Evolutionary conservation across 768 basidiomycete genomes (phyloP).

Genomic region (Termitomyces heimii): DNA sequence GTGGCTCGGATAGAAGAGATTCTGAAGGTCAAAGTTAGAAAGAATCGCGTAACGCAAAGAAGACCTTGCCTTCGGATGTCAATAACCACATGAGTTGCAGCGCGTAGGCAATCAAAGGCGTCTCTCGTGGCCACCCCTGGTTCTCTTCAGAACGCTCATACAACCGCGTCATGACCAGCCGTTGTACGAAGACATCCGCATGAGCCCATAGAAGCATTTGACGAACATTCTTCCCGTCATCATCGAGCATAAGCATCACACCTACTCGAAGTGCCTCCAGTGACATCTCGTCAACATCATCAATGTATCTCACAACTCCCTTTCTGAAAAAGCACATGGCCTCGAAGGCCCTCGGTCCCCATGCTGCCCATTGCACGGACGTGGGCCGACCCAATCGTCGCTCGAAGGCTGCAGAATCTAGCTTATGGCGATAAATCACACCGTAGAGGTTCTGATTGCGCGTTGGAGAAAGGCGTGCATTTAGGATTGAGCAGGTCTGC

Average conservation of each 20-base stretch:
- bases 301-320: background rate
- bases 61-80: slow-evolving; percentile 30
- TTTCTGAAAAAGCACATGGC: background rate
- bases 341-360: slow-evolving; percentile 1
- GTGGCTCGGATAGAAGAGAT: slow-evolving; percentile 22
- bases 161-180: slow-evolving; percentile 32
- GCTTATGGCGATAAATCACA: slow-evolving; percentile 46
- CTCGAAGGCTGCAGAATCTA: slow-evolving; percentile 45
- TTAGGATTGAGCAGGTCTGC: slow-evolving; percentile 32
- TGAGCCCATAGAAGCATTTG: slow-evolving; percentile 40
- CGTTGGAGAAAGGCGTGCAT: slow-evolving; percentile 25
- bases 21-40: slow-evolving; percentile 12
- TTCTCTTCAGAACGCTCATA: slow-evolving; percentile 23
- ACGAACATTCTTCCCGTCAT: slow-evolving; percentile 47
- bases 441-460: slow-evolving; percentile 38
- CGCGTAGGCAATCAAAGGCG: slow-evolving; percentile 36
- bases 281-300: background rate
- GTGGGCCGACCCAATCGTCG: slow-evolving; percentile 41
- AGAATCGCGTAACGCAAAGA: background rate
- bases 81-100: slow-evolving; percentile 53
- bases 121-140: slow-evolving; percentile 48
- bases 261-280: background rate
- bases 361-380: slow-evolving; percentile 15
- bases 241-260: slow-evolving; percentile 32
- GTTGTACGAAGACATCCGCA: slow-evolving; percentile 33